phyloP scores from a whole-genome alignment of 257 asterid species.

The Nyctanthes arbortristis region DNA sequence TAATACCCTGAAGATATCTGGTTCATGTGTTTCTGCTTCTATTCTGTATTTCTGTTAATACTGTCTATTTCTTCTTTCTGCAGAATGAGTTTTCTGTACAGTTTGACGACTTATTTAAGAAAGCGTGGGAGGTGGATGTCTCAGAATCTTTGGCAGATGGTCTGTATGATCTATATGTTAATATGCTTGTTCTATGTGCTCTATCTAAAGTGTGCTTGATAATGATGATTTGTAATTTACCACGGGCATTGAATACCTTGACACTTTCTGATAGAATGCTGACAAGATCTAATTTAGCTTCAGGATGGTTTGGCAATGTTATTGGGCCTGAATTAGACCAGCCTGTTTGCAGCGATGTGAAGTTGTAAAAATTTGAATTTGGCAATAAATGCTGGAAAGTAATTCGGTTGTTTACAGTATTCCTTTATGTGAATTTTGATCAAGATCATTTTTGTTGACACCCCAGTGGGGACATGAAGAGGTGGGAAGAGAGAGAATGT shows the following conservation, averaged over 20 bases:
- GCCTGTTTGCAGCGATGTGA: slow-evolving; percentile 7
- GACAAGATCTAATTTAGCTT: slow-evolving; percentile 20
- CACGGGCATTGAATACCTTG: slow-evolving; percentile 22
- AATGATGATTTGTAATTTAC: slow-evolving; percentile 1
- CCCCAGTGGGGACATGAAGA: slow-evolving; percentile 11
- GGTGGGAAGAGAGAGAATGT: slow-evolving; percentile 23
- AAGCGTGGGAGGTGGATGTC: slow-evolving; percentile 92
- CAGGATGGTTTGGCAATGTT: slow-evolving; percentile 9
- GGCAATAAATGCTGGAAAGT: slow-evolving; percentile 16
- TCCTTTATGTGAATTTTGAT: slow-evolving; percentile 1
- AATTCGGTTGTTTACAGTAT: slow-evolving; percentile 8
- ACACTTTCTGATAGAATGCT: slow-evolving; percentile 23
- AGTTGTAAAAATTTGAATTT: slow-evolving; percentile 8
- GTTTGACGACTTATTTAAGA: slow-evolving; percentile 91
- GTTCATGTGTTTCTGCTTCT: slow-evolving; percentile 23
- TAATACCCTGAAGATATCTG: slow-evolving; percentile 10
- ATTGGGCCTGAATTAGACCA: slow-evolving; percentile 17
- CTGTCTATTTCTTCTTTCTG: slow-evolving; percentile 35
- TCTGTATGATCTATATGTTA: slow-evolving; percentile 38
- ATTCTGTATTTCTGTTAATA: slow-evolving; percentile 30
- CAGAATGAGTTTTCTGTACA: slow-evolving; percentile 88
- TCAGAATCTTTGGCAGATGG: slow-evolving; percentile 53
- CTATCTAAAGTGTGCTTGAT: slow-evolving; percentile 11
- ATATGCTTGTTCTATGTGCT: slow-evolving; percentile 22
- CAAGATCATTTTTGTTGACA: slow-evolving; percentile 7